Evolutionary conservation across 2,329 filamentous ascomycete species (phyloP).

Genomic region (Colletotrichum euphorbiae): DNA sequence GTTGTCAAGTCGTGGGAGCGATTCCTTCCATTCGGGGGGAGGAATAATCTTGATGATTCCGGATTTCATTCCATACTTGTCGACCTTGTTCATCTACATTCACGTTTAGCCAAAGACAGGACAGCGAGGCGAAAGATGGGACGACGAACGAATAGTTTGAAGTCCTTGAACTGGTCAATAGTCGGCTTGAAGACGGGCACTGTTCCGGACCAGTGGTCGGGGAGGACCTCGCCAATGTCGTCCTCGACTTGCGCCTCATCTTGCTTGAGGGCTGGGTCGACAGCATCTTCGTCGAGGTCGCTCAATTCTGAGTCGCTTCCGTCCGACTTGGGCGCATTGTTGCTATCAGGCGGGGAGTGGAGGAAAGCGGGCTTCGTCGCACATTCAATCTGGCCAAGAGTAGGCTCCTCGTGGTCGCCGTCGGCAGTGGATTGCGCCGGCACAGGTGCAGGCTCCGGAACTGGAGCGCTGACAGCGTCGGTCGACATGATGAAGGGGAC

Average conservation of each 20-base stretch:
- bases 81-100: constrained; percentile 79
- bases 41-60: constrained; percentile 97
- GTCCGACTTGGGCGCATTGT: constrained; percentile 69
- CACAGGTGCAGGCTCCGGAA: constrained; percentile 51
- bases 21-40: constrained; percentile 90
- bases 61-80: constrained; percentile 96
- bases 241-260: constrained; percentile 43
- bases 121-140: constrained; percentile 11
- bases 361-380: constrained; percentile 62
- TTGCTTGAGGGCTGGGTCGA: constrained; percentile 43
- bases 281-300: constrained; percentile 69
- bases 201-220: constrained; percentile 90
- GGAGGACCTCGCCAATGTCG: constrained; percentile 82
- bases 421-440: constrained; percentile 42
- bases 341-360: constrained; percentile 73
- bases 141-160: constrained; percentile 83
- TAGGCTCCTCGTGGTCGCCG: constrained; percentile 41
- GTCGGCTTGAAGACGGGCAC: constrained; percentile 96
- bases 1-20: constrained; percentile 82
- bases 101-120: constrained; percentile 45
- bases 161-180: constrained; percentile 94
- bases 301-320: constrained; percentile 74
- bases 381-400: constrained; percentile 48
- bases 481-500: constrained; percentile 64
- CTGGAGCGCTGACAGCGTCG: constrained; percentile 64